These are phyloP conservation scores for Daphne laureola DNA, from an alignment of 441 rosid genomes.

Conservation along the genomic window DNA sequence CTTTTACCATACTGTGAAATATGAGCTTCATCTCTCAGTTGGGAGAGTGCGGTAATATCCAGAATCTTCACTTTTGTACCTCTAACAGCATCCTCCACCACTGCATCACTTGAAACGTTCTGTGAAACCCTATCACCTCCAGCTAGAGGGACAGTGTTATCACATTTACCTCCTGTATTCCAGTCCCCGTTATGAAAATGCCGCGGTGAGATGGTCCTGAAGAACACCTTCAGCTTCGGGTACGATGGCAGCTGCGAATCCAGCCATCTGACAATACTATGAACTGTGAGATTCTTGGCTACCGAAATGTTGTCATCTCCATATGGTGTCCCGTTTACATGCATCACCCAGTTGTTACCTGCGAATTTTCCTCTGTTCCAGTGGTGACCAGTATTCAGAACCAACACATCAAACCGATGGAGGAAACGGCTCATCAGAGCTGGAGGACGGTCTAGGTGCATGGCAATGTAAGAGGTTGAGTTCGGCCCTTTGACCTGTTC, in stretches of 20 bases:
- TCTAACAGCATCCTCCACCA: conserved; percentile 40
- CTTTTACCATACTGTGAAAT: conserved; percentile 33
- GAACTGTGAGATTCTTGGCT: conserved; percentile 55
- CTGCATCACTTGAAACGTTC: conserved; percentile 42
- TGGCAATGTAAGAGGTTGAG: conserved; percentile 29
- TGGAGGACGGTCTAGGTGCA: conserved; percentile 71
- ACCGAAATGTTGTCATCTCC: conserved; percentile 27
- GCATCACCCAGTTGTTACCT: conserved; percentile 59
- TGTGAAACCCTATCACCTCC: conserved; percentile 36
- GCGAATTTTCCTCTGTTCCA: conserved; percentile 65
- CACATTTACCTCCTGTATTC: conserved; percentile 72
- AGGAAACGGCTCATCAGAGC: conserved; percentile 48
- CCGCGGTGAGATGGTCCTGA: conserved; percentile 59
- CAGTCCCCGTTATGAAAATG: conserved; percentile 70
- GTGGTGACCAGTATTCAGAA: conserved; percentile 72
- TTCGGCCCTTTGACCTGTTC: conserved; percentile 35
- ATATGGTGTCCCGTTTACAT: conserved; percentile 40
- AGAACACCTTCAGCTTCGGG: conserved; percentile 51
- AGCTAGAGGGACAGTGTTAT: conserved; percentile 44
- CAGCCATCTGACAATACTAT: conserved; percentile 50
- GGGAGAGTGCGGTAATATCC: conserved; percentile 58
- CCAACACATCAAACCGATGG: conserved; percentile 44
- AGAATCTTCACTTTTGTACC: conserved; percentile 52
- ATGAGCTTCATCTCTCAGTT: conserved; percentile 70
- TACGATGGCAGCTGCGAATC: conserved; percentile 45